Evolutionary conservation across 1,139 yeast genomes (phyloP).

Genomic region (Geotrichum klebahnii): DNA sequence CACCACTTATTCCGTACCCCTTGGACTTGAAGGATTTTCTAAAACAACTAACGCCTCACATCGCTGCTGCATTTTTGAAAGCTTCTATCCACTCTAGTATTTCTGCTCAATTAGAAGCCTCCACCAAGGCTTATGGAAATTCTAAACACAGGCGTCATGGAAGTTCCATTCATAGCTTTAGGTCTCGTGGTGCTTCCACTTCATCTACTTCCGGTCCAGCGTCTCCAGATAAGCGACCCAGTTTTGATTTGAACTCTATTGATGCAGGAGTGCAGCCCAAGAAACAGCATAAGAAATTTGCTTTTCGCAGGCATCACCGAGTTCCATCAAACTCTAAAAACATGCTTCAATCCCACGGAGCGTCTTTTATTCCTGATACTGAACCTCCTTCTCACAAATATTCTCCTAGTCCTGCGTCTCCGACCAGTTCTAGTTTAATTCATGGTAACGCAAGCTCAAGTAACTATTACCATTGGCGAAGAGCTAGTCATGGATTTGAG

Average conservation of each 20-base stretch:
- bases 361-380: conserved; percentile 26
- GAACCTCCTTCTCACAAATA: conserved; percentile 15
- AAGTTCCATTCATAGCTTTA: conserved; percentile 5
- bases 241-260: conserved; percentile 3
- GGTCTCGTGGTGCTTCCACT: conserved; percentile 7
- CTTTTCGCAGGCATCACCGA: too few relatives aligned
- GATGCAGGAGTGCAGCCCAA: too few relatives aligned
- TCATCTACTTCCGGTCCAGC: neutral
- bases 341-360: conserved; percentile 28
- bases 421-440: too few relatives aligned
- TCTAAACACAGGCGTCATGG: conserved; percentile 9
- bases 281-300: too few relatives aligned
- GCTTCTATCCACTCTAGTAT: conserved; percentile 36
- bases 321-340: conserved; percentile 8
- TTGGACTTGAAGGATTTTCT: conserved; percentile 30
- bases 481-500: conserved; percentile 20
- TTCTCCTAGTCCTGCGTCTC: neutral
- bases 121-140: conserved; percentile 11
- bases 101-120: conserved; percentile 24
- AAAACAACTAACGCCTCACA: conserved; percentile 34
- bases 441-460: conserved; percentile 1
- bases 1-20: conserved; percentile 38
- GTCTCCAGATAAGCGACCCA: conserved; percentile 15
- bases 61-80: conserved; percentile 35
- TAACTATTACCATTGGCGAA: conserved; percentile 21